These are phyloP conservation scores for Peniophora sp. DNA, from an alignment of 1,284 basidiomycete genomes.

Conservation along the genomic window DNA sequence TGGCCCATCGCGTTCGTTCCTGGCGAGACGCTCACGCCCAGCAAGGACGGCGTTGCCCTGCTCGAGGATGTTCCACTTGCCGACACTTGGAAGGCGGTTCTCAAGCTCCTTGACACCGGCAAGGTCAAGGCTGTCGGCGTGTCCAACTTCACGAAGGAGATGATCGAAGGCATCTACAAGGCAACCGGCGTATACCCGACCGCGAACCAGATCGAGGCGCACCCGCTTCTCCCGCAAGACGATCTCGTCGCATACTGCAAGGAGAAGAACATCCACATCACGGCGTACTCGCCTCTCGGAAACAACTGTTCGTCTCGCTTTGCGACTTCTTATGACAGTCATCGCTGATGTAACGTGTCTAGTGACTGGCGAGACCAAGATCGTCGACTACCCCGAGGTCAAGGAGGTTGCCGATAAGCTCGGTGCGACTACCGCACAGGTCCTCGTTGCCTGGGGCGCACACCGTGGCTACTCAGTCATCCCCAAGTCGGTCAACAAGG, in stretches of 20 bases:
- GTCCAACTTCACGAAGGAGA: conserved; percentile 71
- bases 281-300: conserved; percentile 82
- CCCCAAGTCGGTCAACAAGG: conserved; percentile 42
- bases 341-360: conserved; percentile 4
- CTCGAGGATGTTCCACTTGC: conserved; percentile 59
- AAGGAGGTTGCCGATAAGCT: conserved; percentile 42
- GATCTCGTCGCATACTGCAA: conserved; percentile 65
- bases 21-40: conserved; percentile 53
- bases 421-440: conserved; percentile 36
- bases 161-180: conserved; percentile 63
- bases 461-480: conserved; percentile 40
- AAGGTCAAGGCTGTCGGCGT: conserved; percentile 64
- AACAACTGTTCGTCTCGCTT: conserved; percentile 60
- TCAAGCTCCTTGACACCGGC: conserved; percentile 43
- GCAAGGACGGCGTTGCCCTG: conserved; percentile 36
- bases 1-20: conserved; percentile 79
- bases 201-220: conserved; percentile 80
- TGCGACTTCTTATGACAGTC: neutral
- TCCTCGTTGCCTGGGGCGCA: conserved; percentile 44
- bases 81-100: conserved; percentile 81
- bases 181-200: conserved; percentile 74
- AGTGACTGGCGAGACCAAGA: conserved; percentile 50
- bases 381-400: conserved; percentile 59
- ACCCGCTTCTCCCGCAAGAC: conserved; percentile 71
- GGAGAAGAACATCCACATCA: conserved; percentile 69